These are phyloP conservation scores for Termitomyces sp. DNA, from an alignment of 768 basidiomycete species.

Conservation along the genomic window DNA sequence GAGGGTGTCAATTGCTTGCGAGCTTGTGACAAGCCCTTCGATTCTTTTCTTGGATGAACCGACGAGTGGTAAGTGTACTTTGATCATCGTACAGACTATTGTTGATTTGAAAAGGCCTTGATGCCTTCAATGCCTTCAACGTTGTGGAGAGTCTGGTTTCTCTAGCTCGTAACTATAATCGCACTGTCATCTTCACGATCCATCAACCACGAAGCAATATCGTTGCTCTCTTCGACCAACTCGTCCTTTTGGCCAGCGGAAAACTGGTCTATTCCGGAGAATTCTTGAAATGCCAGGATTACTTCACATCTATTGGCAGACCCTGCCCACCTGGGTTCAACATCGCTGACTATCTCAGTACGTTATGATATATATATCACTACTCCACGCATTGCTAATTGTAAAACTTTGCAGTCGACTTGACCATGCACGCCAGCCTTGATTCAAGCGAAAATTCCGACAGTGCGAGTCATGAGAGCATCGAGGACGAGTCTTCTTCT, in stretches of 20 bases:
- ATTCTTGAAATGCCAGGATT: slow-evolving; percentile 66
- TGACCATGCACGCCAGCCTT: slow-evolving; percentile 57
- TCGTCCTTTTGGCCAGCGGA: slow-evolving; percentile 81
- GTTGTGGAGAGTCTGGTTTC: slow-evolving; percentile 87
- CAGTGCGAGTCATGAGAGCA: slow-evolving; percentile 21
- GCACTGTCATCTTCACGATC: slow-evolving; percentile 96
- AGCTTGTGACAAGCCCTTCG: slow-evolving; percentile 94
- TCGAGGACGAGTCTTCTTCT: slow-evolving; percentile 8
- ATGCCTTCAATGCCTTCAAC: slow-evolving; percentile 93
- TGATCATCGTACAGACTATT: neutral
- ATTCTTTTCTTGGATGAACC: slow-evolving; percentile 97
- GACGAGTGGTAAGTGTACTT: slow-evolving; percentile 66
- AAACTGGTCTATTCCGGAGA: slow-evolving; percentile 83
- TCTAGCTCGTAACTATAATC: slow-evolving; percentile 82
- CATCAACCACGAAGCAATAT: slow-evolving; percentile 98
- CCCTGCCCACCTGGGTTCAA: slow-evolving; percentile 94
- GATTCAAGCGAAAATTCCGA: slow-evolving; percentile 26
- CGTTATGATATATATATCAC: slow-evolving; percentile 22
- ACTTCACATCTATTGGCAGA: slow-evolving; percentile 73
- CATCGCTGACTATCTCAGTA: slow-evolving; percentile 94
- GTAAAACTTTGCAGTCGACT: slow-evolving; percentile 44
- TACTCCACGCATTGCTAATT: neutral
- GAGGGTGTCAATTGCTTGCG: slow-evolving; percentile 95
- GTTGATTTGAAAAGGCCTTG: slow-evolving; percentile 54
- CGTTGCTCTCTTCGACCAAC: slow-evolving; percentile 90